phyloP scores from a whole-genome alignment of 768 basidiomycete species.

The Pleurotus platypus region DNA sequence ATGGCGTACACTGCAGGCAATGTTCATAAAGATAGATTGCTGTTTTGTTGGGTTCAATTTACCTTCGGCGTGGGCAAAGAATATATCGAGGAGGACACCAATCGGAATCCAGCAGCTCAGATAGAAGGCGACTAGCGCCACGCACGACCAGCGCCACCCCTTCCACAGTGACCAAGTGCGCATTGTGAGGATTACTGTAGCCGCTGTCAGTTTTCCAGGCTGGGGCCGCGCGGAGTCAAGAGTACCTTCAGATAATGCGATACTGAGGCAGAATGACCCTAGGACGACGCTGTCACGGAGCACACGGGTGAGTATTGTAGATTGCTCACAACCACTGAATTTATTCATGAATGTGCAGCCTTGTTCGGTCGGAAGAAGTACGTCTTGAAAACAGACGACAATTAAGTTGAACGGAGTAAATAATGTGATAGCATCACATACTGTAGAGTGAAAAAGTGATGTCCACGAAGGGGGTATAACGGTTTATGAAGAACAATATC shows the following conservation, averaged over 20 bases:
- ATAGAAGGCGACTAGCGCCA: not conserved
- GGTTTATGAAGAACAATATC: not conserved
- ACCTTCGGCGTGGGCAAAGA: not conserved
- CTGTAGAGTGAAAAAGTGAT: conserved; percentile 1
- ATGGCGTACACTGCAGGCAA: not conserved
- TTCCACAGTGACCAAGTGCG: conserved; percentile 3
- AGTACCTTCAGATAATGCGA: conserved; percentile 1
- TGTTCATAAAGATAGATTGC: not conserved
- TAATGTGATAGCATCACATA: not conserved
- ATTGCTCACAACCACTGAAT: conserved; percentile 2
- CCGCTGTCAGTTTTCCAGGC: not conserved
- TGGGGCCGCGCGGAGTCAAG: too few relatives aligned
- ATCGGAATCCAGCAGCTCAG: not conserved
- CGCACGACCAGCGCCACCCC: not conserved
- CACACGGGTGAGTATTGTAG: too few relatives aligned
- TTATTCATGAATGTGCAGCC: not conserved
- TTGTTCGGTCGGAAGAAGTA: not conserved
- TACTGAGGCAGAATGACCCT: conserved; percentile 2
- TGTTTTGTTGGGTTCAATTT: not conserved
- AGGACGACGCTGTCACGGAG: too few relatives aligned
- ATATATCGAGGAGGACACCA: not conserved
- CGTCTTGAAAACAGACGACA: not conserved
- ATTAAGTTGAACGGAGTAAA: too few relatives aligned
- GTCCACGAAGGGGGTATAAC: not conserved
- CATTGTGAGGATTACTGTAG: not conserved